A percentile compares a stretch with the other conserved stretches of the same genome.
phyloP scores from a whole-genome alignment of 177 flowering plant species.

The Telopea speciosissima region DNA sequence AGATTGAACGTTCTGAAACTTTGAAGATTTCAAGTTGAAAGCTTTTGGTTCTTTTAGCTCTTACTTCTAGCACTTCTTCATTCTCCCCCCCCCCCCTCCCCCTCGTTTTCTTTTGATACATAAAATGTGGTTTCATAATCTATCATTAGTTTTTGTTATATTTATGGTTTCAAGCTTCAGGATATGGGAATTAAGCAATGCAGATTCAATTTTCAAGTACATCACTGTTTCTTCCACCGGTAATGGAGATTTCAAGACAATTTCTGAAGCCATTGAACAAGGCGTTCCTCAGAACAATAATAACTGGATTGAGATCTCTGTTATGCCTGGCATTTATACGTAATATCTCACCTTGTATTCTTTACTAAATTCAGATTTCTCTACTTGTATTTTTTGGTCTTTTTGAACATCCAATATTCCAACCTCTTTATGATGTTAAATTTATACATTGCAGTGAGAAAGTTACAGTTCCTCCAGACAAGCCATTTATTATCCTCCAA shows the following conservation, averaged over 20 bases:
- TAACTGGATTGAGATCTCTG: constrained; percentile 1
- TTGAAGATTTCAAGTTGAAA: too few relatives aligned
- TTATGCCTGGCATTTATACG: constrained; percentile 10
- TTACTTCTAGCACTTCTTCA: too few relatives aligned
- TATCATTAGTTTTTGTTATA: too few relatives aligned
- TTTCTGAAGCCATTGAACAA: constrained; percentile 3
- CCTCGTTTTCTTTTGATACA: too few relatives aligned
- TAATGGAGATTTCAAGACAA: background rate
- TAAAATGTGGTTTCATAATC: too few relatives aligned
- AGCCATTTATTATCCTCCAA: constrained; percentile 21
- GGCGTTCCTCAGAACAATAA: constrained; percentile 5
- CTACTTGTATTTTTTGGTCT: too few relatives aligned
- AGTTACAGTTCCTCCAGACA: constrained; percentile 15
- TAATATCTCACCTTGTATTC: background rate
- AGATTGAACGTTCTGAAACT: too few relatives aligned
- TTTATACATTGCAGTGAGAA: constrained; percentile 14
- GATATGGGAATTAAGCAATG: background rate
- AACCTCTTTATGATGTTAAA: too few relatives aligned
- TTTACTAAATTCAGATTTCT: too few relatives aligned
- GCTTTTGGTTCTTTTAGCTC: too few relatives aligned
- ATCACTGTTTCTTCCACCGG: background rate
- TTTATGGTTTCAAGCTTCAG: background rate
- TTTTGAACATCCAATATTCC: too few relatives aligned
- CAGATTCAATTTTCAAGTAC: background rate
- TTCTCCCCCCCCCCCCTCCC: too few relatives aligned